A percentile compares a stretch with the other conserved stretches of the same genome.
Conservation (phyloP, 345 rosid species). For the Sapria himalayana region DNA sequence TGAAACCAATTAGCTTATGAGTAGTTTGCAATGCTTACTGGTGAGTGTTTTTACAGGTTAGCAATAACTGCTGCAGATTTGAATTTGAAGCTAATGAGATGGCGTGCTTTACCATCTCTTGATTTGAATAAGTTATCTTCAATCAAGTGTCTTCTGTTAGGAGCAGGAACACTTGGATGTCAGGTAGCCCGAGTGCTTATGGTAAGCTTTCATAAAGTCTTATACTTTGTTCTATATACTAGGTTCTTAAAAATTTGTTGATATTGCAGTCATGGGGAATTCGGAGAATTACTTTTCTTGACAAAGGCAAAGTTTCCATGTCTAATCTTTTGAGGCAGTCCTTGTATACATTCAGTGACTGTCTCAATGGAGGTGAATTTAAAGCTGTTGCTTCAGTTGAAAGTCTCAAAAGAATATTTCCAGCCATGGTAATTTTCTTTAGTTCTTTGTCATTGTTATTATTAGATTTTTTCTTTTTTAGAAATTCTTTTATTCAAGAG, state of each 20-base stretch:
- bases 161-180: constrained; percentile 95
- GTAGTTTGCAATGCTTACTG: no score
- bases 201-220: constrained; percentile 23
- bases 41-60: constrained; percentile 25
- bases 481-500: no score
- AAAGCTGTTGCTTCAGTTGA: constrained; percentile 73
- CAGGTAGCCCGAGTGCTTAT: constrained; percentile 89
- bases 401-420: constrained; percentile 69
- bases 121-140: constrained; percentile 45
- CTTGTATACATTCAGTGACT: constrained; percentile 69
- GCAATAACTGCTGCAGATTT: constrained; percentile 84
- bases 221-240: constrained; percentile 1
- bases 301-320: constrained; percentile 84
- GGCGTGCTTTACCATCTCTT: constrained; percentile 91
- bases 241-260: constrained; percentile 9
- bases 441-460: no score
- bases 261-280: constrained; percentile 74
- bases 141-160: constrained; percentile 81
- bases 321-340: constrained; percentile 96
- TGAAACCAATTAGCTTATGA: no score
- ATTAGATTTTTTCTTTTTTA: no score
- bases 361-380: constrained; percentile 62
- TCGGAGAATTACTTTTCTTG: constrained; percentile 69
- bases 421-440: constrained; percentile 50
- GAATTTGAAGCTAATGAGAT: constrained; percentile 86